These are phyloP conservation scores for Pichia pseudocactophila DNA, from an alignment of 805 yeast species.

Conservation along the genomic window DNA sequence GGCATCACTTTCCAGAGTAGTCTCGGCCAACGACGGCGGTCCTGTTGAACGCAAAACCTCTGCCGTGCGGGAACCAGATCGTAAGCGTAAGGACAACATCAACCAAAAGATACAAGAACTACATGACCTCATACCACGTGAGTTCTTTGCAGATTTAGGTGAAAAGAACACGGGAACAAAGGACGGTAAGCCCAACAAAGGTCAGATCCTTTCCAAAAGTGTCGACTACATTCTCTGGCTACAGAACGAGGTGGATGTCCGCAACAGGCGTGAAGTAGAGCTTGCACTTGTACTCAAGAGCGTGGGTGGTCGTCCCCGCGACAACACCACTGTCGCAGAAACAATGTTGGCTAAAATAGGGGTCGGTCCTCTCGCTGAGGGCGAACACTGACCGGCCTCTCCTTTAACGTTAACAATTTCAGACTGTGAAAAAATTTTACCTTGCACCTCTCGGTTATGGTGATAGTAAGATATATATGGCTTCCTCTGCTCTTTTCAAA, in stretches of 20 bases:
- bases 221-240: conserved; percentile 62
- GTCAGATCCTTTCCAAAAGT: conserved; percentile 67
- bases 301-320: neutral
- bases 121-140: conserved; percentile 26
- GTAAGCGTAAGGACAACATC: conserved; percentile 47
- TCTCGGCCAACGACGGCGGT: neutral
- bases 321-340: conserved; percentile 68
- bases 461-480: too few species aligned
- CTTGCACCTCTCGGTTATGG: neutral
- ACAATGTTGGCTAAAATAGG: conserved; percentile 68
- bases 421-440: neutral
- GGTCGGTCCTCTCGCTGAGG: conserved; percentile 65
- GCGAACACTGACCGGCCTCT: neutral
- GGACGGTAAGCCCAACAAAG: conserved; percentile 80
- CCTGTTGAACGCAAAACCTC: conserved; percentile 1
- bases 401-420: too few species aligned
- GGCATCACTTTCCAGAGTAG: conserved; percentile 1
- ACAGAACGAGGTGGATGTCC: conserved; percentile 68
- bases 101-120: conserved; percentile 49
- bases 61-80: conserved; percentile 20
- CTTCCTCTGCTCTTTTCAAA: too few species aligned
- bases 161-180: conserved; percentile 58
- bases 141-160: conserved; percentile 32
- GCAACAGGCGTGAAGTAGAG: conserved; percentile 73
- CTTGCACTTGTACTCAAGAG: conserved; percentile 37